phyloP scores from a whole-genome alignment of 208 protist genomes.

The Acanthamoeba divionensis region DNA sequence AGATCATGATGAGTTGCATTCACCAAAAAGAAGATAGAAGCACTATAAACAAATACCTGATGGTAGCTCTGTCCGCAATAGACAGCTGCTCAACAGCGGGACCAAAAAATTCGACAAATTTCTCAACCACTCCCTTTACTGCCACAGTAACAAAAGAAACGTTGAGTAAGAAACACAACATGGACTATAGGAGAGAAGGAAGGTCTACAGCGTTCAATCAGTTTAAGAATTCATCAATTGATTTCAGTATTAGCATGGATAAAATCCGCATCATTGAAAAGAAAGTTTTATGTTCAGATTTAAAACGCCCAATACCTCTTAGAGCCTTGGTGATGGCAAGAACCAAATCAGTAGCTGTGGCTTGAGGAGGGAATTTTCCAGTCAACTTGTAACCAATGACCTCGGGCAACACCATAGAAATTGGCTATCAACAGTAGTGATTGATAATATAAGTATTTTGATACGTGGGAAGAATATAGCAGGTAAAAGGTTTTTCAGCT shows the following conservation, averaged over 20 bases:
- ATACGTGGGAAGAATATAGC: too few relatives aligned
- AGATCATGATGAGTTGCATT: constrained; percentile 69
- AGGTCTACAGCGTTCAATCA: background rate
- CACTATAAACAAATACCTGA: too few relatives aligned
- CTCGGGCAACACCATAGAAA: constrained; percentile 92
- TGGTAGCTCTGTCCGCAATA: constrained; percentile 84
- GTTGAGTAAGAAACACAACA: background rate
- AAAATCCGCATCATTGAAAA: background rate
- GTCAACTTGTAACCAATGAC: constrained; percentile 94
- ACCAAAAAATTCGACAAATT: constrained; percentile 97
- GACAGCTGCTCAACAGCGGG: constrained; percentile 87
- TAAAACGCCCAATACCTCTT: background rate
- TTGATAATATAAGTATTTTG: background rate
- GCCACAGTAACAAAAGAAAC: background rate
- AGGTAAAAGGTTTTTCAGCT: too few relatives aligned
- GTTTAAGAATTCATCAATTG: too few relatives aligned
- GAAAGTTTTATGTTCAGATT: background rate
- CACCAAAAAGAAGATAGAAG: too few relatives aligned
- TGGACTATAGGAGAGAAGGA: background rate
- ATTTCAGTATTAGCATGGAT: background rate
- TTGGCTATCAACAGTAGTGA: constrained; percentile 54
- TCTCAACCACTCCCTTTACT: constrained; percentile 90
- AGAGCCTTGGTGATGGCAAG: constrained; percentile 87
- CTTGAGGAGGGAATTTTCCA: constrained; percentile 86
- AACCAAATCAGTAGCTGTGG: constrained; percentile 95